A percentile compares a stretch with the other conserved stretches of the same genome.
Evolutionary conservation across 306 rosid species (phyloP).

Genomic region (Biancaea sappan): DNA sequence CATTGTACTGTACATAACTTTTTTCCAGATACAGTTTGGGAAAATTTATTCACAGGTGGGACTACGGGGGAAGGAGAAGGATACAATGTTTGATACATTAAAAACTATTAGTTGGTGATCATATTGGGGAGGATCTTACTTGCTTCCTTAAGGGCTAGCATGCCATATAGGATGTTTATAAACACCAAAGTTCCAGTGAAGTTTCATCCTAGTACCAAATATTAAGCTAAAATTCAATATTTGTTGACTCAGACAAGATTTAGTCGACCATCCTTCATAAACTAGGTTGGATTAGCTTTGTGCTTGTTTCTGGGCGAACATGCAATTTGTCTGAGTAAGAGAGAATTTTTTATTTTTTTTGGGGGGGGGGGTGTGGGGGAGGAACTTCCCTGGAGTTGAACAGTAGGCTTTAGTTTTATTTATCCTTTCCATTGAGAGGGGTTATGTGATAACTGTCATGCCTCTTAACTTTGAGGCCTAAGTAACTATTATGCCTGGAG

Average conservation of each 20-base stretch:
- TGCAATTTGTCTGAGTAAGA: neutral
- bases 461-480: neutral
- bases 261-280: conserved; percentile 15
- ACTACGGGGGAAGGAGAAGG: neutral
- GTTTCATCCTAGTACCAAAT: neutral
- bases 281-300: neutral
- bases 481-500: neutral
- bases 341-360: too few relatives aligned
- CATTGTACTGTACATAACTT: neutral
- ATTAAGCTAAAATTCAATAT: neutral
- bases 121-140: neutral
- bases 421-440: neutral
- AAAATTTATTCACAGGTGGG: neutral
- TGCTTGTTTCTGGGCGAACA: neutral
- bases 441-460: neutral
- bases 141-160: neutral
- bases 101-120: neutral
- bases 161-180: neutral
- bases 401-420: neutral
- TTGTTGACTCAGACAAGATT: neutral
- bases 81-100: neutral
- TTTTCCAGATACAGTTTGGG: neutral
- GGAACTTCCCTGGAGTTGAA: neutral
- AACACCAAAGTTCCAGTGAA: neutral
- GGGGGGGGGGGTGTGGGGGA: too few relatives aligned